Conservation (phyloP, 768 basidiomycete genomes). For the Hericium erinaceus region DNA sequence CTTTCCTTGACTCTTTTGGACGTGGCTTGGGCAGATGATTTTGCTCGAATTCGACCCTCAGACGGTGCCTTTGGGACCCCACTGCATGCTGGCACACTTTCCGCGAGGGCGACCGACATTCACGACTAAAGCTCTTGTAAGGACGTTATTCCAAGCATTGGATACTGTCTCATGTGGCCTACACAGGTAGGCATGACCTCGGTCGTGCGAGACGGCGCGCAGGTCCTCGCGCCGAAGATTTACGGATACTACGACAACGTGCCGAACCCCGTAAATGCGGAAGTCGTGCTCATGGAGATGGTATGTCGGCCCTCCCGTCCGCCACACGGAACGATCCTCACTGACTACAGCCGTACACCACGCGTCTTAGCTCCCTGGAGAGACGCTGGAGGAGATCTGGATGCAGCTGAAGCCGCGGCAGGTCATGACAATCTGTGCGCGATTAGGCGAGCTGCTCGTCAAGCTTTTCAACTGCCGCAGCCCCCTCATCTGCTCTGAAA, state of each 20-base stretch:
- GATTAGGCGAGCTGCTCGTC: slow-evolving; percentile 20
- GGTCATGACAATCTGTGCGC: slow-evolving; percentile 16
- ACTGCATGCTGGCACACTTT: slow-evolving; percentile 23
- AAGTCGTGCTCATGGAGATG: slow-evolving; percentile 25
- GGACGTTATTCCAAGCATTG: neutral
- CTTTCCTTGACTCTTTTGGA: neutral
- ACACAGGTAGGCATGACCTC: slow-evolving; percentile 23
- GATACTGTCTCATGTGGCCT: neutral
- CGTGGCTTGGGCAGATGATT: slow-evolving; percentile 18
- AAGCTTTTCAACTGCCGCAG: slow-evolving; percentile 20
- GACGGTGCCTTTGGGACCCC: slow-evolving; percentile 21
- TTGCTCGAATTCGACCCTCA: slow-evolving; percentile 19
- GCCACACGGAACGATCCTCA: neutral
- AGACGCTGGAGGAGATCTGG: slow-evolving; percentile 21
- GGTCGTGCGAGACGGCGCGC: slow-evolving; percentile 13
- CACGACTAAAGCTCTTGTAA: slow-evolving; percentile 23
- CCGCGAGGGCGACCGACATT: slow-evolving; percentile 20
- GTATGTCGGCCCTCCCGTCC: slow-evolving; percentile 9
- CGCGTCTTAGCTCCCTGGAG: slow-evolving; percentile 17
- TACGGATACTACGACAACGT: slow-evolving; percentile 21
- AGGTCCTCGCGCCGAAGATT: slow-evolving; percentile 21
- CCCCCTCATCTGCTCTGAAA: slow-evolving; percentile 18
- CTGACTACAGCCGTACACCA: slow-evolving; percentile 1
- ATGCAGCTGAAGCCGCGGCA: slow-evolving; percentile 14
- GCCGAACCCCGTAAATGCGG: slow-evolving; percentile 22